Base-by-base conservation (phyloP, 176 grass and related monocot genomes). In the Carex parvula region DNA sequence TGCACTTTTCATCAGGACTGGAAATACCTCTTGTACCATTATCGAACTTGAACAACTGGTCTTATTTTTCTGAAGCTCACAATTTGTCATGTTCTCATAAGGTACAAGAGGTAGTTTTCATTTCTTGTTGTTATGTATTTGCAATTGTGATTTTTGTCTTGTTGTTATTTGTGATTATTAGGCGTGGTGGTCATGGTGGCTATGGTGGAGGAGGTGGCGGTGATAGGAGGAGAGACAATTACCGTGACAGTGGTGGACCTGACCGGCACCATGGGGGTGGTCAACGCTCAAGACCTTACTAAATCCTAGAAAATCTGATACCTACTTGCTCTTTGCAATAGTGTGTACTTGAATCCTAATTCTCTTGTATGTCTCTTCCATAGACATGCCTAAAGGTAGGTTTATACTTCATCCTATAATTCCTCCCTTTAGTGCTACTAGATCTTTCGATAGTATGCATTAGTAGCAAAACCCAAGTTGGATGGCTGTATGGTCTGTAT, bases 221-320 rank as follows among this genome's bases (percentile, higher is more conserved):
- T 61, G 88, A 87, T 76, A 87, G 91, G 60, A 93, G 97, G 33
- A 95, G 94, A 85, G 94, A 93, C 75, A 95, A 88, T 87, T 92
- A 84, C 83, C 88, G 92, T 48, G 95, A 98, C 53, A 90, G 97
- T 37, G 90, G 94, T 60, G 96, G 97, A 82, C 97, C 97, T 54
- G 94, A 99, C 82, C 89, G 97, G 66, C 88, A 95, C 82, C 82
- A 92, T 69, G 89, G 91, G 52, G 91, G 96, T 77, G 96, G 96
- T 84, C 89, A 89, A 1, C 93, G 96, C 26, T 89, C 96, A 8
- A 85, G 93, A 15, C 96, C 96, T 42, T 95, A 99, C 83, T 99
- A 87, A 99, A 89, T 13, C 62, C 61, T 88, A 84, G 57, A 80
- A 63, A 84, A 72, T 79, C 39, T 93, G 60, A 81, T 64, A 87